Conservation (phyloP, 2,329 filamentous ascomycete genomes). For the Botrytis squamosa region DNA sequence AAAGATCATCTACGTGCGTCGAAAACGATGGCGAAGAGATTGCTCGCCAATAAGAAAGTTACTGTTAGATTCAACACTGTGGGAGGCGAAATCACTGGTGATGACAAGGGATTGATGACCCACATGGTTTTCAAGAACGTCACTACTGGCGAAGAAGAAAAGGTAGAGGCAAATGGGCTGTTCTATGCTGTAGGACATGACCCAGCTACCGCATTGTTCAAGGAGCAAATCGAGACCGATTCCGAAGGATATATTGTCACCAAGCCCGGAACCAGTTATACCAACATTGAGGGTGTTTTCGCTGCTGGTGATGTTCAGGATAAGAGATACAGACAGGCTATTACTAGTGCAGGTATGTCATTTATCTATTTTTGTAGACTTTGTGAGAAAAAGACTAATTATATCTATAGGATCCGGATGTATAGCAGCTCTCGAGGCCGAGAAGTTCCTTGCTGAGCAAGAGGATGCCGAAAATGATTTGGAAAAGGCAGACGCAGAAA, state of each 20-base stretch:
- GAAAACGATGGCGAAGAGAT: conserved; percentile 85
- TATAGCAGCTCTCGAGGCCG: conserved; percentile 91
- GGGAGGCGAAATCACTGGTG: conserved; percentile 80
- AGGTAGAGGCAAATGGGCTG: conserved; percentile 84
- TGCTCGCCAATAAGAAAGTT: conserved; percentile 83
- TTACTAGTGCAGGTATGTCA: conserved; percentile 87
- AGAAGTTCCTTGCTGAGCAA: conserved; percentile 81
- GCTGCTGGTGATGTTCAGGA: conserved; percentile 98
- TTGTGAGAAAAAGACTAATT: conserved; percentile 28
- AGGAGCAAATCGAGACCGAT: conserved; percentile 85
- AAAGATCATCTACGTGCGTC: conserved; percentile 82
- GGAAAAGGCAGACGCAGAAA: conserved; percentile 43
- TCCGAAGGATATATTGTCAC: conserved; percentile 89
- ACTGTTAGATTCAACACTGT: conserved; percentile 84
- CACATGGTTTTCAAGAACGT: conserved; percentile 81
- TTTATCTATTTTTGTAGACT: neutral
- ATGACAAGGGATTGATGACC: conserved; percentile 83
- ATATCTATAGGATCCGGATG: conserved; percentile 73
- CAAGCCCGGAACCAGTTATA: conserved; percentile 81
- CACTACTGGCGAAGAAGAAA: conserved; percentile 72
- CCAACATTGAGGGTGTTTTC: conserved; percentile 88
- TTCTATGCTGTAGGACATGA: conserved; percentile 99
- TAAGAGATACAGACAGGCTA: conserved; percentile 95
- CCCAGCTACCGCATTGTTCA: conserved; percentile 86
- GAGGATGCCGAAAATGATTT: conserved; percentile 38